Percentiles rank a stretch among this genome's conserved stretches.
Evolutionary conservation across 768 basidiomycete genomes (phyloP).

Genomic region (Leccinum broughii): DNA sequence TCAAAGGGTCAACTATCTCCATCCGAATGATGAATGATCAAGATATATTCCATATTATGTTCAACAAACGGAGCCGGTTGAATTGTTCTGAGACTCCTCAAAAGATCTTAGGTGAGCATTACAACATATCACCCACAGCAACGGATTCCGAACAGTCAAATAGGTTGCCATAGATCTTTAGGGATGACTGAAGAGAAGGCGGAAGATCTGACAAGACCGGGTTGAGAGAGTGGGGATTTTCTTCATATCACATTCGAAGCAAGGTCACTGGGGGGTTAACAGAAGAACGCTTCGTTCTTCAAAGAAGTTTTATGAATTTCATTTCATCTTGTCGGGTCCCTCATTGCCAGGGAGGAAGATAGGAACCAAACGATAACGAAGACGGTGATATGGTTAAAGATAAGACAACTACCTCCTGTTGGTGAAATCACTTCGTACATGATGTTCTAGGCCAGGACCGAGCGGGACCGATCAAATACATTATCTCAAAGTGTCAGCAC

Average conservation of each 20-base stretch:
- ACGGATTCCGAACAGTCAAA: too few relatives aligned
- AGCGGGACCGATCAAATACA: too few relatives aligned
- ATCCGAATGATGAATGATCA: not conserved
- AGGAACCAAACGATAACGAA: not conserved
- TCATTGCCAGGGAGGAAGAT: too few relatives aligned
- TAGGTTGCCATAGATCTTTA: too few relatives aligned
- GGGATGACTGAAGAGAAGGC: too few relatives aligned
- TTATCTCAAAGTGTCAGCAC: not conserved
- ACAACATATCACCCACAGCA: too few relatives aligned
- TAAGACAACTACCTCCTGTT: not conserved
- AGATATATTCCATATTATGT: not conserved
- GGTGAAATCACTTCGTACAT: not conserved
- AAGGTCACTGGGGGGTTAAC: not conserved
- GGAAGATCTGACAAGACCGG: too few relatives aligned
- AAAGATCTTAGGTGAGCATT: too few relatives aligned
- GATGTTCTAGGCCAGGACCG: not conserved
- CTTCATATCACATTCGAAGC: too few relatives aligned
- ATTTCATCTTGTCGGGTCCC: not conserved
- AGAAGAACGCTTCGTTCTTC: not conserved
- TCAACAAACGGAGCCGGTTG: not conserved
- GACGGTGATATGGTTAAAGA: not conserved
- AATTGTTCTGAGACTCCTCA: not conserved
- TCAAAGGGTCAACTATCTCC: not conserved
- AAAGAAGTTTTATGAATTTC: not conserved
- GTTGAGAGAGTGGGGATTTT: too few relatives aligned